Percentiles rank a stretch among this genome's conserved stretches.
Evolutionary conservation across 139 green algal genomes (phyloP).

Genomic region (Deuterostichococcus epilithicus): DNA sequence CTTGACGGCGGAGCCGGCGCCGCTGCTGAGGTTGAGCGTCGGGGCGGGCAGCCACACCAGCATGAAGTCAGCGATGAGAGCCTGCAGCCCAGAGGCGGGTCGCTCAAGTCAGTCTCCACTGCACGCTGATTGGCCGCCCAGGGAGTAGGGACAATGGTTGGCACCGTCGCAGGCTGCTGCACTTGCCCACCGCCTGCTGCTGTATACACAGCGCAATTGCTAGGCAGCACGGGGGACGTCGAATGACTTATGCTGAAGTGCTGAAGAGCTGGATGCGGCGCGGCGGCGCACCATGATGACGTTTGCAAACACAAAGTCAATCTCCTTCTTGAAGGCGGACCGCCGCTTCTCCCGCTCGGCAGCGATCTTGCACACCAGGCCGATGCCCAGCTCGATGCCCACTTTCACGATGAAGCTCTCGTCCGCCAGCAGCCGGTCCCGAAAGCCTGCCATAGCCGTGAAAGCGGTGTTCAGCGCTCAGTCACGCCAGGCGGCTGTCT

Average conservation of each 20-base stretch:
- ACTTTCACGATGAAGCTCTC: conserved; percentile 86
- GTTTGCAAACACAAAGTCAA: conserved; percentile 94
- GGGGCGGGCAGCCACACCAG: conserved; percentile 94
- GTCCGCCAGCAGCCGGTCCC: conserved; percentile 87
- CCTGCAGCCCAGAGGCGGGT: no score
- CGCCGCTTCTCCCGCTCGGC: conserved; percentile 77
- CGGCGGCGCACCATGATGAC: conserved; percentile 95
- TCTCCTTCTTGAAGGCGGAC: conserved; percentile 56
- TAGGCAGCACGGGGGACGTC: no score
- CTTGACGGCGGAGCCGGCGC: neutral
- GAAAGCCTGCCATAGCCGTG: conserved; percentile 62
- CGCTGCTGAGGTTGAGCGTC: conserved; percentile 53
- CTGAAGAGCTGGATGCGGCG: no score
- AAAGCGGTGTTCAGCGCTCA: neutral
- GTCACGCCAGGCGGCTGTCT: neutral
- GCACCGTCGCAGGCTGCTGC: no score
- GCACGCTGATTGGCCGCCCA: no score
- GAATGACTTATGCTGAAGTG: no score
- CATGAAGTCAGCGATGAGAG: conserved; percentile 87
- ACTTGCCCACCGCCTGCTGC: no score
- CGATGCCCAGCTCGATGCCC: conserved; percentile 73
- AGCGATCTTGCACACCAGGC: conserved; percentile 80
- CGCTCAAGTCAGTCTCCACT: no score
- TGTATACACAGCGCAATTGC: no score
- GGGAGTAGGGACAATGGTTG: no score